These are phyloP conservation scores for Moesziomyces globuligerus DNA, from an alignment of 1,284 basidiomycete genomes.

Conservation along the genomic window DNA sequence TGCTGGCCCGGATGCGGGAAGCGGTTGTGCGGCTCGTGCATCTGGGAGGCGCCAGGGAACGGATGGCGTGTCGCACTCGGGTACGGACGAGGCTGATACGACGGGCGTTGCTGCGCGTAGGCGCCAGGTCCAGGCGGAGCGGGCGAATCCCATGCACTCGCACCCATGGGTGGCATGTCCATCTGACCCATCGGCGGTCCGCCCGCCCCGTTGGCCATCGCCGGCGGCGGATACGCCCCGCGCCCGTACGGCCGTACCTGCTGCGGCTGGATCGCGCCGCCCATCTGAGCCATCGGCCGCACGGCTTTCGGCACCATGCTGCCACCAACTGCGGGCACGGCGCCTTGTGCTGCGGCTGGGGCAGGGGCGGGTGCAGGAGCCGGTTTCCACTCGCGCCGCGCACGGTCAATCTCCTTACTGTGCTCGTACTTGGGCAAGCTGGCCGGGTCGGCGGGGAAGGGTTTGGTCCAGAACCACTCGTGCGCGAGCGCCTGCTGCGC, in stretches of 20 bases:
- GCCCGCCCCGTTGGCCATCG: not conserved
- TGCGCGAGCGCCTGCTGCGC: constrained; percentile 63
- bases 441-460: constrained; percentile 60
- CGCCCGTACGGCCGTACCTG: constrained; percentile 3
- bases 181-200: too few species aligned
- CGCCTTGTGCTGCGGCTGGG: not conserved
- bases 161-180: too few species aligned
- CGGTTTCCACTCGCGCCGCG: constrained; percentile 46
- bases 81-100: not conserved
- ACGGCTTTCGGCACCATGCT: not conserved
- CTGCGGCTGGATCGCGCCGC: constrained; percentile 4
- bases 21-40: not conserved
- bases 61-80: not conserved
- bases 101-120: not conserved
- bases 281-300: constrained; percentile 1
- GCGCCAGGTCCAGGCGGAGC: not conserved
- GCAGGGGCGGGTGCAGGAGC: constrained; percentile 1
- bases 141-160: not conserved
- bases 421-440: constrained; percentile 64
- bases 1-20: not conserved
- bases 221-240: not conserved
- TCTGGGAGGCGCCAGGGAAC: too few species aligned
- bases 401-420: constrained; percentile 63
- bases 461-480: constrained; percentile 64
- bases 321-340: not conserved